Base-by-base conservation (phyloP, 2,329 filamentous ascomycete genomes). In the Pseudocercospora fijiensis region DNA sequence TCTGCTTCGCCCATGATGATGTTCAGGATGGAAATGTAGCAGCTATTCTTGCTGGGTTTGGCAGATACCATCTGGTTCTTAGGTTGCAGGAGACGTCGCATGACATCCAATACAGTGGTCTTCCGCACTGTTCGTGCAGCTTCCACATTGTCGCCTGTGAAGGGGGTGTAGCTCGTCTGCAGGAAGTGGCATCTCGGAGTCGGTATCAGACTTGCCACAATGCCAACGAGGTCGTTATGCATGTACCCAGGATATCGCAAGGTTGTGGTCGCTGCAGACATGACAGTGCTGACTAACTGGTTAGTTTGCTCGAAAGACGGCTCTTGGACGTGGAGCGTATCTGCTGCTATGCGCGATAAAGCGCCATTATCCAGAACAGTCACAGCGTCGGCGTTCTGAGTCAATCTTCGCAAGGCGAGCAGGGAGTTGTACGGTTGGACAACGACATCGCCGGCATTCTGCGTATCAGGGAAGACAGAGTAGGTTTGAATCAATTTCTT, bases 41-140 rank as follows among this genome's bases (percentile, higher is more conserved):
- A 99, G 80, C 92, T 97, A 81, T 92, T 96, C 82, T 98, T 98
- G 73, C 90, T 91, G 1, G 94, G 93, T 62, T 92, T 90, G 22
- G 95, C 96, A 24, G 93, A 96, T 52, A 99, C 95, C 95, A 99
- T 99, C 76, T 96, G 89, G 79, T 99, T 99, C 84, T 99, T 99
- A 43, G 95, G 95, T 79, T 99, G 96, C 63, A 99, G 82, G 24
- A 99, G 82, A 64, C 95, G 86, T 62, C 95, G 88, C 95, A 99
- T 99, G 67, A 99, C 96, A 76, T 99, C 95, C 45, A 99, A 80
- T 8, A 99, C 95, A 0, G 95, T 99, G 2, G 96, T 99, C 80
- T 98, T 99, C 66, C 96, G 91, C 33, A 99, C 92, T 1, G 94
- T 97, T 83, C 96, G 97, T 61, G 94, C 95, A 77, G 96, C 91